A percentile compares a stretch with the other conserved stretches of the same genome.
phyloP scores from a whole-genome alignment of 768 basidiomycete genomes.

The Suillus lakei region DNA sequence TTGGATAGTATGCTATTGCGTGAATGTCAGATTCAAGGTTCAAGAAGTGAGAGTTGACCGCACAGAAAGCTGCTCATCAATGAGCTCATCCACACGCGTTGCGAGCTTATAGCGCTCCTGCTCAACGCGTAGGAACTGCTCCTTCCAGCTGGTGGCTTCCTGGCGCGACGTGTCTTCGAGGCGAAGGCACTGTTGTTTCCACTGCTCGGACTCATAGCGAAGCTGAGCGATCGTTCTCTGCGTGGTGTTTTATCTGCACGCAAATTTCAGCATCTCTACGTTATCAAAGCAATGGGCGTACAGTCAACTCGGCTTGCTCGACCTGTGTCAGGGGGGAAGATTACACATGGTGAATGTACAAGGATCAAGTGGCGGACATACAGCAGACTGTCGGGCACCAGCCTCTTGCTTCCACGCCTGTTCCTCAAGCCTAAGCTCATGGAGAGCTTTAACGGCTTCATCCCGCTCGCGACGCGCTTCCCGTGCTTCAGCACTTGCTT shows the following conservation, averaged over 20 bases:
- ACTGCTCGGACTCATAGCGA: constrained; percentile 66
- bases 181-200: constrained; percentile 69
- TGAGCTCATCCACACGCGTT: constrained; percentile 61
- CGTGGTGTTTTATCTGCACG: constrained; percentile 58
- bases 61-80: constrained; percentile 54
- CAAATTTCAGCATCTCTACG: background rate
- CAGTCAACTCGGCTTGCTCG: constrained; percentile 60
- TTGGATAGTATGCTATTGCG: constrained; percentile 17
- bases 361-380: constrained; percentile 38
- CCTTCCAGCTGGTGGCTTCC: constrained; percentile 75
- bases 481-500: constrained; percentile 48
- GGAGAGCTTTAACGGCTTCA: constrained; percentile 50
- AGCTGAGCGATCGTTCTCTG: constrained; percentile 64
- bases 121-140: constrained; percentile 77
- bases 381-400: constrained; percentile 48
- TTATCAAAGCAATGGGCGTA: constrained; percentile 32
- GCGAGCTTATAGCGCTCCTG: constrained; percentile 65
- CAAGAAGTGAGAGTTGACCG: constrained; percentile 22
- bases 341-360: constrained; percentile 16
- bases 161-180: constrained; percentile 50
- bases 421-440: constrained; percentile 48
- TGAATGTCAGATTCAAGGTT: constrained; percentile 2
- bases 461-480: constrained; percentile 57
- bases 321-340: constrained; percentile 38
- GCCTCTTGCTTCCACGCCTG: constrained; percentile 53